Evolutionary conservation across 805 yeast genomes (phyloP).

Genomic region (Ogataea paraovalis): DNA sequence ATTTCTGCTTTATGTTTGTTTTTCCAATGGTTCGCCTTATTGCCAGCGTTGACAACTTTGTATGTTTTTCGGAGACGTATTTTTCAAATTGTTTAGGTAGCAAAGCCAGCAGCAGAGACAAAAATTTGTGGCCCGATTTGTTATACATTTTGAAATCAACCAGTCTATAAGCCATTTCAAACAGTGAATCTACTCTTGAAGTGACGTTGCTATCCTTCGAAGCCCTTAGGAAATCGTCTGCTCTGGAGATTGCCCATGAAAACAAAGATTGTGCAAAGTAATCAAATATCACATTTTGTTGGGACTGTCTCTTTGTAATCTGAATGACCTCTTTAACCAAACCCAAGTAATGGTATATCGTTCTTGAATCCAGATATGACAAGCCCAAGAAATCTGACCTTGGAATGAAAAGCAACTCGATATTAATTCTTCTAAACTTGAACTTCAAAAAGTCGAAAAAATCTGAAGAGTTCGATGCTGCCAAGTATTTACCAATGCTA

Average conservation of each 20-base stretch:
- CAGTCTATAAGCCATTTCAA: constrained; percentile 31
- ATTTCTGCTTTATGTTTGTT: constrained; percentile 22
- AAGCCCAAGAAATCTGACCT: constrained; percentile 44
- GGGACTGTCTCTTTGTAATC: constrained; percentile 39
- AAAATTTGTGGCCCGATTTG: constrained; percentile 28
- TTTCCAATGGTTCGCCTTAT: constrained; percentile 23
- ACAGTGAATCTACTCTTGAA: constrained; percentile 31
- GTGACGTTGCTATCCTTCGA: constrained; percentile 10
- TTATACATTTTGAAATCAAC: constrained; percentile 29
- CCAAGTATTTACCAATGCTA: constrained; percentile 40
- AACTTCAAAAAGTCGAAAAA: constrained; percentile 34
- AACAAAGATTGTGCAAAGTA: constrained; percentile 44
- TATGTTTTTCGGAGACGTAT: constrained; percentile 19
- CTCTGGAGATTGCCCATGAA: constrained; percentile 49
- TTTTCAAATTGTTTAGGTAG: constrained; percentile 30
- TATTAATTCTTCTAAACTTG: constrained; percentile 27
- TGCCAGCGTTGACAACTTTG: constrained; percentile 19
- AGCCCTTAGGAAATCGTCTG: constrained; percentile 38
- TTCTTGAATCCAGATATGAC: constrained; percentile 37
- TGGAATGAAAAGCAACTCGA: constrained; percentile 37
- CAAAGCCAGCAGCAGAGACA: constrained; percentile 32
- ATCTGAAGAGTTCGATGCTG: constrained; percentile 48
- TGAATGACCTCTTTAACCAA: constrained; percentile 35
- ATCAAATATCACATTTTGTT: constrained; percentile 41
- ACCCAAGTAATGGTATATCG: constrained; percentile 35